Conservation (phyloP, 176 grass and related monocot genomes). For the Echinochloa phyllopogon region DNA sequence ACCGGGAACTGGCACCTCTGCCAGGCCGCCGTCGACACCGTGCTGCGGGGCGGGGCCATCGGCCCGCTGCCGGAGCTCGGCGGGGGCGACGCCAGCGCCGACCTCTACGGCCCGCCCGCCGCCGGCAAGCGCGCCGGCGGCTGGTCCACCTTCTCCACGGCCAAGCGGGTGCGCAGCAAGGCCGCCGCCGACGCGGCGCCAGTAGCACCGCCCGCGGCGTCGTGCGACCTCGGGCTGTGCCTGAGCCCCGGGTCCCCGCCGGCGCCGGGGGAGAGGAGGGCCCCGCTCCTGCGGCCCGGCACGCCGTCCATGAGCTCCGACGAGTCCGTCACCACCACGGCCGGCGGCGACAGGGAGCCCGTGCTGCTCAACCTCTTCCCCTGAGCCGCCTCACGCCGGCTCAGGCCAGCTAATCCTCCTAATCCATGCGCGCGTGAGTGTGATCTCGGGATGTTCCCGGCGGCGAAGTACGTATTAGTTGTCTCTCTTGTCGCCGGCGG, state of each 20-base stretch:
- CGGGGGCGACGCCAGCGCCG: neutral
- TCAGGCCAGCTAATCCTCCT: too few relatives aligned
- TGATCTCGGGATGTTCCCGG: neutral
- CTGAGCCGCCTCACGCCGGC: conserved; percentile 17
- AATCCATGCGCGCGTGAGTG: neutral
- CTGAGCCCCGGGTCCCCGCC: conserved; percentile 43
- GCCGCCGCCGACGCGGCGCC: neutral
- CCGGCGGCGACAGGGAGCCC: conserved; percentile 38
- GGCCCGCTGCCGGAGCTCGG: conserved; percentile 52
- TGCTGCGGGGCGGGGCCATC: conserved; percentile 78
- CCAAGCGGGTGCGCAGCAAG: conserved; percentile 47
- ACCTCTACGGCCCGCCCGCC: conserved; percentile 37
- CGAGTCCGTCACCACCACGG: conserved; percentile 62
- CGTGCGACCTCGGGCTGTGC: conserved; percentile 59
- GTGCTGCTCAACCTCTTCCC: conserved; percentile 81
- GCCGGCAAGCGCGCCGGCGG: conserved; percentile 35
- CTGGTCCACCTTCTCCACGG: conserved; percentile 62
- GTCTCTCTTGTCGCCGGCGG: neutral
- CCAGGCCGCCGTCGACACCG: conserved; percentile 78
- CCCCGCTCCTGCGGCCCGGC: conserved; percentile 34
- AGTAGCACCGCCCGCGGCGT: neutral
- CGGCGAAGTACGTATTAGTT: conserved; percentile 5
- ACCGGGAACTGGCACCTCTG: conserved; percentile 80
- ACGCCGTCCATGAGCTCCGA: conserved; percentile 82
- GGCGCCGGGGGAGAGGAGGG: neutral